phyloP scores from a whole-genome alignment of 345 rosid species.

The Linum usitatissimum region DNA sequence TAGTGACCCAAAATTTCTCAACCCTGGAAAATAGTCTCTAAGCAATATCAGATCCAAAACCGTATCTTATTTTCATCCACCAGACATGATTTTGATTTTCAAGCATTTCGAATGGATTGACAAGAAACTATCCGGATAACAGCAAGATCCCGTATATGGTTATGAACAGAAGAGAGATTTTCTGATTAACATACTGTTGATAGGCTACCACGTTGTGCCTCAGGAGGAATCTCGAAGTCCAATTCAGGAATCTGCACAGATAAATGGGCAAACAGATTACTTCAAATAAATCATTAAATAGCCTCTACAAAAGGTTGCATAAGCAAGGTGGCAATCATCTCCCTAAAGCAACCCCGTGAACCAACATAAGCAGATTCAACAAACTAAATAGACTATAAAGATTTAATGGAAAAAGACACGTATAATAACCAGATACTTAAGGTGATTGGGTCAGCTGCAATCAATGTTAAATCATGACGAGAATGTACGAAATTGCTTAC shows the following conservation, averaged over 20 bases:
- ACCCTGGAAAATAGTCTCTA: not conserved
- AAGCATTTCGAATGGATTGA: not conserved
- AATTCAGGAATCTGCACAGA: constrained; percentile 68
- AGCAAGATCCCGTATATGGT: not conserved
- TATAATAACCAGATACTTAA: not conserved
- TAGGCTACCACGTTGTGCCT: constrained; percentile 86
- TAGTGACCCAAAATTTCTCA: not conserved
- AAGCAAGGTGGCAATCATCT: too few species aligned
- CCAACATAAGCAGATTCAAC: too few species aligned
- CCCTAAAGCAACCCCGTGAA: too few species aligned
- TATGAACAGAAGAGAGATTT: not conserved
- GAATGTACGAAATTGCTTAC: constrained; percentile 22
- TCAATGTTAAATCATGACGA: not conserved
- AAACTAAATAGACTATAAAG: too few species aligned
- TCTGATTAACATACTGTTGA: constrained; percentile 51
- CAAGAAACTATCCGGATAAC: not conserved
- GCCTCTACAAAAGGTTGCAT: too few species aligned
- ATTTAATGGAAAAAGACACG: not conserved
- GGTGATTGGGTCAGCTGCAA: not conserved
- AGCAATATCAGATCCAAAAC: not conserved
- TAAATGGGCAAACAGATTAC: not conserved
- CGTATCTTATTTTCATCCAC: not conserved
- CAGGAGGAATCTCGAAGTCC: constrained; percentile 93
- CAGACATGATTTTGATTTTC: not conserved
- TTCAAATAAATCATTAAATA: not conserved